Conservation (phyloP, 2,329 filamentous ascomycete genomes). For the Curvularia hawaiiensis region DNA sequence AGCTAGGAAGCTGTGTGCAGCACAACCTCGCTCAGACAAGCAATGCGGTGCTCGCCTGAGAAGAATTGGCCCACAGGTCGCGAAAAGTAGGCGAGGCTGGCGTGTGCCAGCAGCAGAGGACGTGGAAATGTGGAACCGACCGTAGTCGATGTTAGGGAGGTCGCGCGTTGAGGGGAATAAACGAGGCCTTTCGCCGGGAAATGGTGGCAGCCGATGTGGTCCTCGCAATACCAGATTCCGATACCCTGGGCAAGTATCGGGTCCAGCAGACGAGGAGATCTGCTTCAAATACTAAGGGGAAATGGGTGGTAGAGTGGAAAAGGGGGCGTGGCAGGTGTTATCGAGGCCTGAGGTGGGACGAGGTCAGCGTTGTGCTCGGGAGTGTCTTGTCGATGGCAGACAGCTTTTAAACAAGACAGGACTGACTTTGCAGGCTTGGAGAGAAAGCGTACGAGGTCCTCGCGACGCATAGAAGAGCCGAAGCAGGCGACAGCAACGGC, state of each 20-base stretch:
- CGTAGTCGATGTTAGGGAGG: conserved; percentile 86
- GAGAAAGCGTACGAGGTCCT: conserved; percentile 89
- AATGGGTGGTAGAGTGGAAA: conserved; percentile 27
- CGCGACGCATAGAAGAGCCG: conserved; percentile 78
- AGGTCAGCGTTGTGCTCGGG: conserved; percentile 19
- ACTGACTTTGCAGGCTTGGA: conserved; percentile 93
- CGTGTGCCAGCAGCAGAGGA: conserved; percentile 79
- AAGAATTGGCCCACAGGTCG: conserved; percentile 88
- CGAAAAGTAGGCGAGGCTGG: conserved; percentile 71
- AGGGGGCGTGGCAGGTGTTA: conserved; percentile 62
- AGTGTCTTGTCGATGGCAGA: conserved; percentile 3
- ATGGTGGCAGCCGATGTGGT: conserved; percentile 74
- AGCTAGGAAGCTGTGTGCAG: conserved; percentile 63
- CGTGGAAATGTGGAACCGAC: conserved; percentile 59
- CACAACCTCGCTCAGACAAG: conserved; percentile 99
- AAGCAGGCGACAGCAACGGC: conserved; percentile 20
- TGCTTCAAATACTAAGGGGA: conserved; percentile 51
- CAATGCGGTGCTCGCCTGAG: conserved; percentile 91
- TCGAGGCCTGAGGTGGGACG: conserved; percentile 61
- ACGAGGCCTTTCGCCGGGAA: conserved; percentile 82
- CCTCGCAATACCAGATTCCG: conserved; percentile 76
- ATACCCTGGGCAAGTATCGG: conserved; percentile 85
- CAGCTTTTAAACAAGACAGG: conserved; percentile 10
- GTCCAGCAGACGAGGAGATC: conserved; percentile 77
- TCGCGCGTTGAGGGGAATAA: conserved; percentile 80